Evolutionary conservation across 2,329 filamentous ascomycete genomes (phyloP), one percentile per base, ranked within the genome.

Genomic region (Ascochyta lentis): DNA sequence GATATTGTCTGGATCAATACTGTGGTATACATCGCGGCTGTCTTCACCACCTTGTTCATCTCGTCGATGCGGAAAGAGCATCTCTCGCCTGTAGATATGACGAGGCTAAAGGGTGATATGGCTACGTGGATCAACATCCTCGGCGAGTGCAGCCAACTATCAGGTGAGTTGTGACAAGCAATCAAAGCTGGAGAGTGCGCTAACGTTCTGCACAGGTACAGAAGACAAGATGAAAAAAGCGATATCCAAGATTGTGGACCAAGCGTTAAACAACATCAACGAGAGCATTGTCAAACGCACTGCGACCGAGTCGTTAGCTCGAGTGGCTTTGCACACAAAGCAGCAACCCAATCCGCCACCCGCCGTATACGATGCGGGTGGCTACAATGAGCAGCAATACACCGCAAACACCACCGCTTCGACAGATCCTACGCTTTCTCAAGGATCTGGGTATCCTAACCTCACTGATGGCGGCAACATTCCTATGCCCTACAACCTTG

Each of bases 1-100:
- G 90, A 94, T 67, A 90, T 89, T 1, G 91, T 89, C 1, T 93
- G 90, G 89, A 89, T 90, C 65, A 88, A 89, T 43, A 82, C 86
- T 44, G 87, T 89, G 0, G 83, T 90, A 6, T 91, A 90, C 67
- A 81, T 90, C 12, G 86, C 88, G 39, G 89, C 89, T 24, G 87
- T 91, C 53, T 90, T 92, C 64, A 89, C 89, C 0, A 87, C 84
- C 13, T 77, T 94, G 0, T 90, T 89, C 42, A 84, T 85, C 1
- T 83, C 87, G 51, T 90, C 86, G 79, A 84, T 91, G 68, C 83
- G 87, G 43, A 81, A 88, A 27, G 84, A 85, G 44, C 80, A 84
- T 9, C 84, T 86, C 10, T 85, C 83, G 0, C 75, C 80, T 0
- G 79, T 80, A 1, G 85, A 90, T 54, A 77, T 92, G 49, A 78